phyloP scores from a whole-genome alignment of 345 rosid genomes.

The Murraya koenigii region DNA sequence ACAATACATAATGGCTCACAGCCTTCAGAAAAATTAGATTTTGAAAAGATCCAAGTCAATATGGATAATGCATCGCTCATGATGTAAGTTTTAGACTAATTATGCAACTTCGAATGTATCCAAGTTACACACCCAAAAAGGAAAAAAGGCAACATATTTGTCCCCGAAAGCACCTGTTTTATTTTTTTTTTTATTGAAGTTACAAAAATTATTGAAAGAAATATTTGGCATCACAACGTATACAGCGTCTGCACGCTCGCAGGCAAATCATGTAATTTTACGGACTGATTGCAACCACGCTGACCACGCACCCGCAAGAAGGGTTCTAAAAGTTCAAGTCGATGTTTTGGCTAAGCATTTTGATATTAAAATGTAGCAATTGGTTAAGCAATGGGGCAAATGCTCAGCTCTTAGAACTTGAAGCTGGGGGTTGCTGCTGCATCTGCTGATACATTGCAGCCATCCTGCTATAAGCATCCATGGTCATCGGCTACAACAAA shows the following conservation, averaged over 20 bases:
- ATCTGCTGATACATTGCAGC: slow-evolving; percentile 83
- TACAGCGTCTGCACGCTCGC: background rate
- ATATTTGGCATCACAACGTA: background rate
- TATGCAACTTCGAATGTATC: background rate
- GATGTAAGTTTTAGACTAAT: background rate
- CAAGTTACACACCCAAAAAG: background rate
- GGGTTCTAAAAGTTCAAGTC: background rate
- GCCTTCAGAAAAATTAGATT: too few relatives aligned
- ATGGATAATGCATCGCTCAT: background rate
- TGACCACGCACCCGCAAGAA: background rate
- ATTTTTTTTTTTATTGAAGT: background rate
- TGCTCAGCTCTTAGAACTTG: slow-evolving; percentile 46
- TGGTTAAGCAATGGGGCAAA: too few relatives aligned
- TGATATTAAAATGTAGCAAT: background rate
- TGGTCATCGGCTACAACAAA: slow-evolving; percentile 63
- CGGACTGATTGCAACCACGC: background rate
- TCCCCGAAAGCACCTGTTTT: background rate
- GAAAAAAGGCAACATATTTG: background rate
- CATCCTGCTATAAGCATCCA: slow-evolving; percentile 78
- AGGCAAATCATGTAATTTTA: background rate
- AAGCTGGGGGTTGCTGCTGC: slow-evolving; percentile 60
- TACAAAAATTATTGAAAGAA: background rate
- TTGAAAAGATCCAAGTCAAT: too few relatives aligned
- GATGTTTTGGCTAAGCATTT: background rate
- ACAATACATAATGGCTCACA: too few relatives aligned